Evolutionary conservation across 257 asterid species (phyloP), one percentile per base, ranked within the genome.

Genomic region (Jacaranda copaia): DNA sequence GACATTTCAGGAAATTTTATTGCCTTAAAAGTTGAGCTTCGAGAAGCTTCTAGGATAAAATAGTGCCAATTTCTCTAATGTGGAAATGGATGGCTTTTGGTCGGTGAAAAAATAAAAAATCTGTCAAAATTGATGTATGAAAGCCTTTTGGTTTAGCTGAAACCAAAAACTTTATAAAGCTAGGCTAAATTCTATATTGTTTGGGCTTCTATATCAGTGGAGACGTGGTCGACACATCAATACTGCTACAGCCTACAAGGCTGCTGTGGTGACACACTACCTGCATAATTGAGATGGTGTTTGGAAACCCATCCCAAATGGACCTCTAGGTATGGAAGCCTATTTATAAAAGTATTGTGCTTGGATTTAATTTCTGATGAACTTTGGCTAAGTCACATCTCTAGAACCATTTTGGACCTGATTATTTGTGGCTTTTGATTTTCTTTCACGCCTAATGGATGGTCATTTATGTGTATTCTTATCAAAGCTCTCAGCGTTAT

Each of bases 21-120:
- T 69, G 65, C 73, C 39, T 66, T 79, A 49, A 60, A 74, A 45
- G 6, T 64, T 5, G 49, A 63, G 62, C 55, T 38, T 6, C 56
- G 38, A 38, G 51, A 48, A 60, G 65, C 62, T 38, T 58, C 38
- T 20, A 67, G 61, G 48, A 56, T 45, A 19, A 25, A 38, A 46
- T 35, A 4, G 5, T 46, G 19, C n/a, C 62, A 35, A 3, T 63
- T 43, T 62, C 77, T 32, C 51, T 39, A 61, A 52, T 75, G 16
- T 55, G 25, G 40, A 70, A 70, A 39, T 18, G 40, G 53, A n/a
- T 25, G 32, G 42, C 59, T 20, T 71, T 62, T 39, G 0, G 49
- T 57, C 49, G n/a, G 7, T 13, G 20, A 57, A 4, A 4, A 68
- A 39, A 49, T 57, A 53, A 67, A 32, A 38, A 11, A 57, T 49